Percentiles rank a stretch among this genome's conserved stretches.
Conservation (phyloP, 2,329 filamentous ascomycete species). For the Pseudogymnoascus sp. region DNA sequence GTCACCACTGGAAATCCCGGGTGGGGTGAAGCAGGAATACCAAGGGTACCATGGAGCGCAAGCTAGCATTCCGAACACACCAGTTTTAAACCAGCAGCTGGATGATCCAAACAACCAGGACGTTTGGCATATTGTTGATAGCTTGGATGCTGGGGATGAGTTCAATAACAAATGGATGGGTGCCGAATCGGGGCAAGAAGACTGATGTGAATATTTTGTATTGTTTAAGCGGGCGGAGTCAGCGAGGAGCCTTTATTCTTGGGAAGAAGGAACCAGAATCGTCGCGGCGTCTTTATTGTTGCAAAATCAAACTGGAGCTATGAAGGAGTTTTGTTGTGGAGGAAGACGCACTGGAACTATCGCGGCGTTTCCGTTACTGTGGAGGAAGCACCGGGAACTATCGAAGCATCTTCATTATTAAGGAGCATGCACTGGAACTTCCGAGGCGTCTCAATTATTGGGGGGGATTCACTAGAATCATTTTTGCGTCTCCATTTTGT, state of each 20-base stretch:
- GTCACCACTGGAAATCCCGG: background rate
- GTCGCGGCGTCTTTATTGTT: background rate
- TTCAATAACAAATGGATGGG: constrained; percentile 28
- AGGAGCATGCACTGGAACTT: no score
- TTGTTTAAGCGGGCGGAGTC: background rate
- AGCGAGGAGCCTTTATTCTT: background rate
- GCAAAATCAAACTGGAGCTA: background rate
- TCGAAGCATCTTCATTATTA: no score
- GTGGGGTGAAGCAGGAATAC: background rate
- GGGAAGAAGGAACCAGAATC: background rate
- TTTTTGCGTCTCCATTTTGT: background rate
- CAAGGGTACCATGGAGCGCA: background rate
- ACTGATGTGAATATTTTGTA: constrained; percentile 7
- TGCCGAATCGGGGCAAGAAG: constrained; percentile 10
- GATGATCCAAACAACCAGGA: constrained; percentile 25
- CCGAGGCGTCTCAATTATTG: background rate
- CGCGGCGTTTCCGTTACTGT: no score
- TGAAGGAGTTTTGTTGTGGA: no score
- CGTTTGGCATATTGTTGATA: constrained; percentile 25
- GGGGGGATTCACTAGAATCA: background rate
- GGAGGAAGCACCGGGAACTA: no score
- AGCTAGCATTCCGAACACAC: background rate
- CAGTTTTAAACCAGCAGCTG: constrained; percentile 18
- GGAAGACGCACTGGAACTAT: no score
- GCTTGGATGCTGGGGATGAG: constrained; percentile 24